Conservation (phyloP, 2,329 filamentous ascomycete species). For the Botrytis squamosa region DNA sequence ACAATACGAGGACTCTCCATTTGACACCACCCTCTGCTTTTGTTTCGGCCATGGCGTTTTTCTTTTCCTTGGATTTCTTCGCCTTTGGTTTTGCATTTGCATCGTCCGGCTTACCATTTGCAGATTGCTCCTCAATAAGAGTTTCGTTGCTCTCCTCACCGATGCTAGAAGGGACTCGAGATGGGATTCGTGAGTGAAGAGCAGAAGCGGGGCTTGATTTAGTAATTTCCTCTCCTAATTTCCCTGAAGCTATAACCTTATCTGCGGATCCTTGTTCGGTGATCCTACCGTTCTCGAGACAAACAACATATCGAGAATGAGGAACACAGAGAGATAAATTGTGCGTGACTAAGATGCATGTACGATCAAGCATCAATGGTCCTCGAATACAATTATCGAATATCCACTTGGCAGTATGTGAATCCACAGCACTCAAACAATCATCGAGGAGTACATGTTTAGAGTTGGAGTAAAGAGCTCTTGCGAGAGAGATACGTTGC, state of each 20-base stretch:
- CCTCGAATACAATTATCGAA: constrained; percentile 91
- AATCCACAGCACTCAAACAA: constrained; percentile 93
- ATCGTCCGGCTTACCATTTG: constrained; percentile 45
- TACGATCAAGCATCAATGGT: constrained; percentile 81
- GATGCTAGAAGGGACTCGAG: constrained; percentile 73
- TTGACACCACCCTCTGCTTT: constrained; percentile 88
- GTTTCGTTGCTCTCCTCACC: constrained; percentile 61
- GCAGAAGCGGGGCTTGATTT: constrained; percentile 72
- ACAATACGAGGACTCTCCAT: constrained; percentile 79
- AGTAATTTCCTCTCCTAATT: constrained; percentile 79
- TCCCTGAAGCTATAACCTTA: constrained; percentile 81
- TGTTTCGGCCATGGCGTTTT: constrained; percentile 64
- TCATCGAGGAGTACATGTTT: constrained; percentile 90
- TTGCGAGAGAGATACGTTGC: constrained; percentile 93
- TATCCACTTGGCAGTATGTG: constrained; percentile 97
- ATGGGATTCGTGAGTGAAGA: constrained; percentile 70
- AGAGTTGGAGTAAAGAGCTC: constrained; percentile 94
- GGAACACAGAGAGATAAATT: constrained; percentile 88
- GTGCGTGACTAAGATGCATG: constrained; percentile 94
- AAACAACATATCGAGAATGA: constrained; percentile 74
- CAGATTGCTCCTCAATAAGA: constrained; percentile 51
- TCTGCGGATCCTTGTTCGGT: constrained; percentile 71
- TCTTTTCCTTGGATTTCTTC: constrained; percentile 39
- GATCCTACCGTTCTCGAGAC: constrained; percentile 84
- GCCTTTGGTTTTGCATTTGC: constrained; percentile 45